Base-by-base conservation (phyloP, 2,329 filamentous ascomycete species). In the Trichoderma koningiopsis region DNA sequence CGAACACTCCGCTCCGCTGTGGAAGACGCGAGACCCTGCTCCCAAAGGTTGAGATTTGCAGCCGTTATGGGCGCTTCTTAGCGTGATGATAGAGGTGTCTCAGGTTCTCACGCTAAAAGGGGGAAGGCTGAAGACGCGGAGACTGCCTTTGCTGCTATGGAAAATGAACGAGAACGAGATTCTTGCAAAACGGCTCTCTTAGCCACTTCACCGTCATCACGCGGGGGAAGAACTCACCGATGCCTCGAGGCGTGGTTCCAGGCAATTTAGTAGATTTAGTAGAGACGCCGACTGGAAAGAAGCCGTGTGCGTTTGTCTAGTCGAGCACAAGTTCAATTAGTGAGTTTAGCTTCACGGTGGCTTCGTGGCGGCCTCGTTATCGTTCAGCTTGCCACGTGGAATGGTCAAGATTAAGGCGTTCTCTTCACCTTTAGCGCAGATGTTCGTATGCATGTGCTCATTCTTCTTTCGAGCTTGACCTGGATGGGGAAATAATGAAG, bases 301-400 rank as follows among this genome's bases (percentile, higher is more conserved):
- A 49, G 47, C 47, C 47, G 47, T 24, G 22, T n/a, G 40, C 14
- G 33, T 13, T 43, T 19, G 19, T 43, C 11, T 7, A 16, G 19
- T 43, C 8, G n/a, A n/a, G n/a, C 24, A 22, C 10, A n/a, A 49
- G 47, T 49, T 4, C 10, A 47, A 49, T 8, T n/a, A 43, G 40
- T 3, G 5, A 49, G 47, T 24, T 47, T 49, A 19, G 40, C 19
- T 43, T n/a, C 40, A 43, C 40, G 7, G 40, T 43, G 40, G 40
- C 22, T 33, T 22, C n/a, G 58, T 61, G 58, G 58, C 58, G 40
- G 40, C 40, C 33, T 61, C 58, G 58, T 61, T 61, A 31, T 40
- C 19, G 19, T 24, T 27, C 40, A 61, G 40, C 31, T 13, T 11
- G 40, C 58, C 58, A 49, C 58, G 58, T 61, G 58, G 58, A 40